Base-by-base conservation (phyloP, 257 asterid species). In the Solanum microdontum region DNA sequence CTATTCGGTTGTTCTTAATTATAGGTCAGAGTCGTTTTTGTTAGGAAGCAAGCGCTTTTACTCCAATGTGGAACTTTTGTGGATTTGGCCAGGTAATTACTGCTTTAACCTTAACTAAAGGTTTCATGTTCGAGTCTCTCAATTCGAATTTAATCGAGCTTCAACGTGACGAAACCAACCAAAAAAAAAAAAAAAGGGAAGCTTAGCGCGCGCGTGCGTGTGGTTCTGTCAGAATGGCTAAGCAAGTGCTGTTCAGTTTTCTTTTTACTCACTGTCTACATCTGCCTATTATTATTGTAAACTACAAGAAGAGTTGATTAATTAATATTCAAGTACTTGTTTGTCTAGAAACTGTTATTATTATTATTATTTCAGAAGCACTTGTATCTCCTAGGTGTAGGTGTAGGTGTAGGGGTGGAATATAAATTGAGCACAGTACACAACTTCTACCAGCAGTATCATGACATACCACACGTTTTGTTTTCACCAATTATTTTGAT, bases 161-260 rank as follows among this genome's bases (percentile, higher is more conserved):
- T 43, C 6, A 43, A 43, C 14, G 43, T 8, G 3, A 40, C 1
- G 5, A 40, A 43, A 11, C n/a, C 10, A 55, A 55, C 23, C n/a
- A 55, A 55, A 6, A 51, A 48, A 5, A 48, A 28, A 40, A 51
- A 6, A 2, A 3, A 7, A n/a, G 24, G 32, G n/a, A 39, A 55
- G 40, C 40, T 40, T 51, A 11, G 32, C 10, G 48, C 87, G 84
- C 90, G 93, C 93, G 93, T 88, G 93, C 90, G 92, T 88, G 82
- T 84, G 89, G 60, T 87, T 87, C 87, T 83, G 89, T 70, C 87
- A 90, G 93, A 90, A 88, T 83, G 91, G 91, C 88, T 62, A 73
- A 43, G 90, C 77, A 87, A 88, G 83, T 87, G 88, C 87, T 72
- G 87, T 70, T 73, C 60, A 43, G 73, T 79, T 89, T 80, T 73